Evolutionary conservation across 345 rosid genomes (phyloP).

Genomic region (Camelina hispida): DNA sequence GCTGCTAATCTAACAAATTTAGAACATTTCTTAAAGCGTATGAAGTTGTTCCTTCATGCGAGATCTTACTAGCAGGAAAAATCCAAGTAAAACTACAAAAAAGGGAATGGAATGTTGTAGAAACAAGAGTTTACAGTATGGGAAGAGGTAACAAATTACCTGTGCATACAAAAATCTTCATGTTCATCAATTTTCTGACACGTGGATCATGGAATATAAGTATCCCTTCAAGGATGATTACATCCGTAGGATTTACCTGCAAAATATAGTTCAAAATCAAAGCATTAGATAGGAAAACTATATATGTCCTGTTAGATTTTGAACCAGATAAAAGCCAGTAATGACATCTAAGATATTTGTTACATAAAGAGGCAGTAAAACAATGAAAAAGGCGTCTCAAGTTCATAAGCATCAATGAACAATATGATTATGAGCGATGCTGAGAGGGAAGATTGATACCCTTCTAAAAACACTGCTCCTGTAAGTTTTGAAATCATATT

Average conservation of each 20-base stretch:
- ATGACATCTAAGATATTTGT: conserved; percentile 15
- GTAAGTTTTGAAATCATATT: conserved; percentile 91
- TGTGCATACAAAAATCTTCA: conserved; percentile 98
- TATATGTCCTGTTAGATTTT: neutral
- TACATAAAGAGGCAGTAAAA: conserved; percentile 9
- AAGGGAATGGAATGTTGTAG: neutral
- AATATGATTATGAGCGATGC: conserved; percentile 8
- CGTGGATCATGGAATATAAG: conserved; percentile 90
- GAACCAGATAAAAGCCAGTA: conserved; percentile 22
- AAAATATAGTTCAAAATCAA: conserved; percentile 33
- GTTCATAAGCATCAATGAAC: neutral
- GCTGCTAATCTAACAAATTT: conserved; percentile 10
- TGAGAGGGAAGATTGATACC: conserved; percentile 49
- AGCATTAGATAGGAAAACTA: neutral
- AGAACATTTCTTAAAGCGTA: conserved; percentile 3
- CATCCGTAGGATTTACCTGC: conserved; percentile 96
- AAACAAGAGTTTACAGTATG: conserved; percentile 26
- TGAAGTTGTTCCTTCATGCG: conserved; percentile 23
- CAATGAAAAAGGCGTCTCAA: conserved; percentile 9
- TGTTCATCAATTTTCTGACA: conserved; percentile 89
- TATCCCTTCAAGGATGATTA: conserved; percentile 93
- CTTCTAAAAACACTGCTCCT: conserved; percentile 68
- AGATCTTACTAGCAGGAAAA: conserved; percentile 4
- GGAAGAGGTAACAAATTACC: conserved; percentile 50
- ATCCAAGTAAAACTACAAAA: neutral